These are phyloP conservation scores for Poterioochromonas sp. DNA, from an alignment of 352 stramenopile genomes.

Conservation along the genomic window DNA sequence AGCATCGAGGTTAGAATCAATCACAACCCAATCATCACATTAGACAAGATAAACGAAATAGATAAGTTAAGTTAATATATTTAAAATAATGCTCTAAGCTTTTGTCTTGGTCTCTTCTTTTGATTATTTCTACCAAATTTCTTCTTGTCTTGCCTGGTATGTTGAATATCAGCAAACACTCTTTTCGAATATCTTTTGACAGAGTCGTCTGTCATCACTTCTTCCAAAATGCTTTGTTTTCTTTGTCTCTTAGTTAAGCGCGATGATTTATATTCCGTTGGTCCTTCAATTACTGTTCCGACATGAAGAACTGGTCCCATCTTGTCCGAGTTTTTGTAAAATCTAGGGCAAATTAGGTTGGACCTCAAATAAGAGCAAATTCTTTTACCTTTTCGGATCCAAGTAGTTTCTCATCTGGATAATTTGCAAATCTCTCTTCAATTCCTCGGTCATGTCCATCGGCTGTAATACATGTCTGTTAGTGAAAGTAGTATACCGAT, in stretches of 20 bases:
- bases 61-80: no score
- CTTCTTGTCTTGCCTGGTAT: not conserved
- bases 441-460: not conserved
- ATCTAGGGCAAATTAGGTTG: not conserved
- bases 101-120: no score
- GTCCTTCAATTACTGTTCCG: slow-evolving; percentile 30
- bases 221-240: slow-evolving; percentile 20
- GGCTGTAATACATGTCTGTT: not conserved
- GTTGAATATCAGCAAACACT: slow-evolving; percentile 23
- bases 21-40: no score
- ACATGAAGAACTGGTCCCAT: slow-evolving; percentile 17
- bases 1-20: not conserved
- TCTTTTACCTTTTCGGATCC: slow-evolving; percentile 25
- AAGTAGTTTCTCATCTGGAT: slow-evolving; percentile 33
- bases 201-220: slow-evolving; percentile 12
- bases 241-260: slow-evolving; percentile 23
- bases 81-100: no score
- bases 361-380: not conserved
- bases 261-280: slow-evolving; percentile 18
- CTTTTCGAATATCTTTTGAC: not conserved
- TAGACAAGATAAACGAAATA: no score
- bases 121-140: no score
- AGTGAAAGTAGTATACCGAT: not conserved
- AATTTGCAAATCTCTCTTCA: slow-evolving; percentile 16
- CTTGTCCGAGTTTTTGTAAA: slow-evolving; percentile 35